Evolutionary conservation across 2,329 filamentous ascomycete genomes (phyloP).

Genomic region (Microdochium paspali): DNA sequence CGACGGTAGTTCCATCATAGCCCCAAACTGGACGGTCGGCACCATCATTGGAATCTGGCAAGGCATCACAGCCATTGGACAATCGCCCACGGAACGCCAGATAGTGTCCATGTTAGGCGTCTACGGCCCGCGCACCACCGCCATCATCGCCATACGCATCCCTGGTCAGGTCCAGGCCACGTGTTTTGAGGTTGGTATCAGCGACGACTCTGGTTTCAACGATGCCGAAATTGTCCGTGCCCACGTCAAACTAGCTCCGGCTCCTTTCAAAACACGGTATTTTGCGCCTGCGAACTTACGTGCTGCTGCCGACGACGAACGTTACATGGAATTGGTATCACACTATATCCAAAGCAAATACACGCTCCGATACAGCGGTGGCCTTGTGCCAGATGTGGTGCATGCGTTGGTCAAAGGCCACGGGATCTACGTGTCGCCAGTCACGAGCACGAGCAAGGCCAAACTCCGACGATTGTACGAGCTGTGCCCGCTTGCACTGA

Average conservation of each 20-base stretch:
- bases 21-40: slow-evolving; percentile 47
- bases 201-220: slow-evolving; percentile 10
- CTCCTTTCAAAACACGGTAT: slow-evolving; percentile 40
- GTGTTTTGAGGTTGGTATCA: slow-evolving; percentile 44
- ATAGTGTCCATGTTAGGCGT: slow-evolving; percentile 42
- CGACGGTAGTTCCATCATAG: slow-evolving; percentile 53
- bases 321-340: slow-evolving; percentile 39
- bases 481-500: slow-evolving; percentile 47
- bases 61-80: slow-evolving; percentile 31
- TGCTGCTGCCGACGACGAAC: slow-evolving; percentile 37
- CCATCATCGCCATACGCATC: slow-evolving; percentile 42
- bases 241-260: slow-evolving; percentile 23
- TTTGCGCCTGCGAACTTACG: slow-evolving; percentile 56
- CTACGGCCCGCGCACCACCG: slow-evolving; percentile 45
- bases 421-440: slow-evolving; percentile 50
- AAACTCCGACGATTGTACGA: slow-evolving; percentile 53
- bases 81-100: slow-evolving; percentile 28
- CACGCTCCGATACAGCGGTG: slow-evolving; percentile 51
- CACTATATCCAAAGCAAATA: slow-evolving; percentile 42
- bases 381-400: slow-evolving; percentile 50
- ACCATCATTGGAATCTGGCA: slow-evolving; percentile 53
- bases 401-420: slow-evolving; percentile 53
- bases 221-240: slow-evolving; percentile 29
- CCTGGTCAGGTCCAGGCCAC: slow-evolving; percentile 21
- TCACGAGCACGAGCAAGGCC: slow-evolving; percentile 37